A percentile compares a stretch with the other conserved stretches of the same genome.
These are phyloP conservation scores for Grigorovia yakushimaensis DNA, from an alignment of 805 yeast genomes.

Conservation along the genomic window DNA sequence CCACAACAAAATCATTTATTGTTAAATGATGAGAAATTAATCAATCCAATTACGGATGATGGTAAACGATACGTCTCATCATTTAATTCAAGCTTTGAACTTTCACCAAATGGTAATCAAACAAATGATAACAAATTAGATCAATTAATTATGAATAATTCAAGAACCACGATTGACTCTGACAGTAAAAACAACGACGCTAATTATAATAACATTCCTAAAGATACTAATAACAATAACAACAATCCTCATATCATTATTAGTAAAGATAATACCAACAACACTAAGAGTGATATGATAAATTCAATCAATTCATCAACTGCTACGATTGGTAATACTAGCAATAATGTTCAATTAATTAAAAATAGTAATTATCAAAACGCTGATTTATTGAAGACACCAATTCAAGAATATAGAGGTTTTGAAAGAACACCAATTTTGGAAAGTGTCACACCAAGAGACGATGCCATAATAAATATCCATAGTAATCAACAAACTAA, in stretches of 20 bases:
- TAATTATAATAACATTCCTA: not conserved
- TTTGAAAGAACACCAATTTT: slow-evolving; percentile 19
- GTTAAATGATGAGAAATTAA: not conserved
- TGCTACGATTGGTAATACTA: not conserved
- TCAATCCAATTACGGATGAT: not conserved
- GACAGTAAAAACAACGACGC: not conserved
- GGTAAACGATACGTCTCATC: slow-evolving; percentile 26
- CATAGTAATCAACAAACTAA: not conserved
- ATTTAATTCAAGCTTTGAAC: slow-evolving; percentile 27
- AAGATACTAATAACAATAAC: not conserved
- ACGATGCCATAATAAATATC: slow-evolving; percentile 2
- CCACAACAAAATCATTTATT: not conserved
- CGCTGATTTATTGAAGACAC: slow-evolving; percentile 12
- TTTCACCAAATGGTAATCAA: slow-evolving; percentile 15
- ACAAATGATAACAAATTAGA: not conserved
- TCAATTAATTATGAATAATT: slow-evolving; percentile 1
- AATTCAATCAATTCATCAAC: not conserved
- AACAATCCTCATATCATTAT: not conserved
- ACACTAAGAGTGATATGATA: no score
- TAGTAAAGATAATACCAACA: not conserved
- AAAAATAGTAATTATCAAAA: not conserved
- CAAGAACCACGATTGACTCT: not conserved
- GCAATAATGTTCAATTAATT: not conserved
- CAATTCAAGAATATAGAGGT: slow-evolving; percentile 4
- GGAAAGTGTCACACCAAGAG: slow-evolving; percentile 19